Percentiles rank a stretch among this genome's conserved stretches.
Evolutionary conservation across 352 stramenopile species (phyloP).

Genomic region (Phytopythium delawarense): DNA sequence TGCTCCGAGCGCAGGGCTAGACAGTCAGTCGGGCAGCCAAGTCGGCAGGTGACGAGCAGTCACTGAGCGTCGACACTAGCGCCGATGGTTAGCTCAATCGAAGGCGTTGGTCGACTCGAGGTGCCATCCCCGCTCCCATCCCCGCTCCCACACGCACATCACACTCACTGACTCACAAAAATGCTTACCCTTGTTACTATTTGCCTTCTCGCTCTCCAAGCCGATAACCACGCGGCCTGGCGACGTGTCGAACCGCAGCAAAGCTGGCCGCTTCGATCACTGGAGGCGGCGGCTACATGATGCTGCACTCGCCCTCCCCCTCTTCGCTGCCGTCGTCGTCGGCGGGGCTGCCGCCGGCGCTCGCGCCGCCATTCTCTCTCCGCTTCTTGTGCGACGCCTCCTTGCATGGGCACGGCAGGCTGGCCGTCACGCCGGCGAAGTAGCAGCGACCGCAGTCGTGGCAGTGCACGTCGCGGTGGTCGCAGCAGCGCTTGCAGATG

Average conservation of each 20-base stretch:
- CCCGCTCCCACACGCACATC: too few relatives aligned
- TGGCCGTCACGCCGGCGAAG: constrained; percentile 77
- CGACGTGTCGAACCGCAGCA: background rate
- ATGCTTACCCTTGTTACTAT: background rate
- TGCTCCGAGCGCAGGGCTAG: constrained; percentile 65
- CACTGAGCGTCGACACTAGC: too few relatives aligned
- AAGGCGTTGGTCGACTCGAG: too few relatives aligned
- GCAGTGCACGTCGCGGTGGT: constrained; percentile 86
- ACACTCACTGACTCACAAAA: background rate
- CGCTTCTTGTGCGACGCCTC: constrained; percentile 57
- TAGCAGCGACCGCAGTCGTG: constrained; percentile 80
- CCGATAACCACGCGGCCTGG: background rate
- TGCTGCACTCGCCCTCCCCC: constrained; percentile 67
- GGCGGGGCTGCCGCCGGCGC: background rate
- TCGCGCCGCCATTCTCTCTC: constrained; percentile 17
- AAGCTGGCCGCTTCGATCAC: background rate
- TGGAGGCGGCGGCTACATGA: constrained; percentile 46
- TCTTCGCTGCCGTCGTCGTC: constrained; percentile 7
- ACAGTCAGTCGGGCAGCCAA: background rate
- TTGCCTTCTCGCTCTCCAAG: background rate
- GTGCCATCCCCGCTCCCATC: too few relatives aligned
- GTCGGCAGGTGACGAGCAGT: background rate
- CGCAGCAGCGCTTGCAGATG: constrained; percentile 84
- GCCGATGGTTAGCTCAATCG: too few relatives aligned
- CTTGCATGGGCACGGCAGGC: constrained; percentile 75